Evolutionary conservation across 371 early-diverging fungal genomes (phyloP), one percentile per base, ranked within the genome.

Genomic region (Syncephalastrum racemosum): DNA sequence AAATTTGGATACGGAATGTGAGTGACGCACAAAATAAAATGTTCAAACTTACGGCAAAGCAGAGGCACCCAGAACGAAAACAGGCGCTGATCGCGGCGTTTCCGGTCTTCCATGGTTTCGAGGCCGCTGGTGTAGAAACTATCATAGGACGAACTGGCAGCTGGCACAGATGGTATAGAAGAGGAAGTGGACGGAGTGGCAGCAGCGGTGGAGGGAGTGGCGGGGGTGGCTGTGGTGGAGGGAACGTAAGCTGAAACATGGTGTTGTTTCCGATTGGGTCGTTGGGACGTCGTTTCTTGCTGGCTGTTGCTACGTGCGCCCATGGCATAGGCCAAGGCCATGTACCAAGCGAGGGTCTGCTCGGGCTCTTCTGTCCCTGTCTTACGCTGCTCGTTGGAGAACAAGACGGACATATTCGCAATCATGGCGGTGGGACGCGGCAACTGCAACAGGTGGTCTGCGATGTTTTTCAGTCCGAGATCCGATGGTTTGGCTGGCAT

Each of bases 31-130:
- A 42, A 45, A 53, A 15, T 16, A 18, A 52, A n/a, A n/a, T n/a
- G 40, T 19, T 4, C 13, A 19, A 18, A 67, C 78, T 77, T 77
- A 77, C 78, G 50, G 41, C 67, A 72, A 31, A 78, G 57, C 56
- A 78, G 58, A 13, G 79, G 79, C 4, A 78, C 75, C 79, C 79
- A 78, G 58, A 78, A 73, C 10, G 67, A 62, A 41, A 68, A 78
- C n/a, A 78, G 55, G 40, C 71, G 60, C 39, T 62, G 61, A 55
- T 78, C 75, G 42, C 68, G 61, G 46, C 73, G 60, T 22, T 77
- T 77, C 43, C 58, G 60, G 22, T 56, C 71, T 60, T 52, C 56
- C 13, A 54, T 58, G 20, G 55, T 40, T 22, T 50, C 60, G 23
- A 56, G 46, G 16, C 46, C 60, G 20, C 46, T 50, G 14, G 51